A percentile compares a stretch with the other conserved stretches of the same genome.
Conservation (phyloP, 1,284 basidiomycete species). For the Cystobasidiaceae sp. region DNA sequence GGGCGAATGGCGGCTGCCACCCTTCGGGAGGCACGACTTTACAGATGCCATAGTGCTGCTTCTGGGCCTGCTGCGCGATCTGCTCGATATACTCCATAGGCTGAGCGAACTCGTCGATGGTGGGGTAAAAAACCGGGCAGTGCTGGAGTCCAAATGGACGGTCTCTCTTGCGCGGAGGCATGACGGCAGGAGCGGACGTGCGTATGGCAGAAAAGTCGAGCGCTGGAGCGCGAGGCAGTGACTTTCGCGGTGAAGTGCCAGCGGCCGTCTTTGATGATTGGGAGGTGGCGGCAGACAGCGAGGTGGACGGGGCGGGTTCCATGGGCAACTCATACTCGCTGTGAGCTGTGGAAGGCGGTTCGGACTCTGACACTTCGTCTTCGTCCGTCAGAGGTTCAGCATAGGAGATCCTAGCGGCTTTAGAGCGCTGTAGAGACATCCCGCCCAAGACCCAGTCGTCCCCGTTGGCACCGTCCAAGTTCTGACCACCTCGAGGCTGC, state of each 20-base stretch:
- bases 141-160: constrained; percentile 74
- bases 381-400: too few species aligned
- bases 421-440: too few species aligned
- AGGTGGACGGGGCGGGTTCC: neutral
- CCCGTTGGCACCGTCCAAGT: too few species aligned
- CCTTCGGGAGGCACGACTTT: constrained; percentile 90
- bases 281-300: neutral
- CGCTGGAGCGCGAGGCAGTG: constrained; percentile 24
- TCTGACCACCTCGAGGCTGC: too few species aligned
- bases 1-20: constrained; percentile 96
- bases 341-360: neutral
- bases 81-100: constrained; percentile 92
- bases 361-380: too few species aligned
- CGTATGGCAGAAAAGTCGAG: constrained; percentile 40
- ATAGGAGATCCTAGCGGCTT: too few species aligned
- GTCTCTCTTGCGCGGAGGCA: constrained; percentile 31
- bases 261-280: neutral
- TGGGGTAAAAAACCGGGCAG: constrained; percentile 85
- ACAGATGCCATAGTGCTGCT: constrained; percentile 79
- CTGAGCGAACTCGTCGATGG: constrained; percentile 82
- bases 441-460: too few species aligned
- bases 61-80: constrained; percentile 62
- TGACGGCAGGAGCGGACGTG: constrained; percentile 35
- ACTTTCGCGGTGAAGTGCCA: neutral
- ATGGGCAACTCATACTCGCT: neutral